Conservation (phyloP, 2,329 filamentous ascomycete species). For the Colletotrichum cereale region DNA sequence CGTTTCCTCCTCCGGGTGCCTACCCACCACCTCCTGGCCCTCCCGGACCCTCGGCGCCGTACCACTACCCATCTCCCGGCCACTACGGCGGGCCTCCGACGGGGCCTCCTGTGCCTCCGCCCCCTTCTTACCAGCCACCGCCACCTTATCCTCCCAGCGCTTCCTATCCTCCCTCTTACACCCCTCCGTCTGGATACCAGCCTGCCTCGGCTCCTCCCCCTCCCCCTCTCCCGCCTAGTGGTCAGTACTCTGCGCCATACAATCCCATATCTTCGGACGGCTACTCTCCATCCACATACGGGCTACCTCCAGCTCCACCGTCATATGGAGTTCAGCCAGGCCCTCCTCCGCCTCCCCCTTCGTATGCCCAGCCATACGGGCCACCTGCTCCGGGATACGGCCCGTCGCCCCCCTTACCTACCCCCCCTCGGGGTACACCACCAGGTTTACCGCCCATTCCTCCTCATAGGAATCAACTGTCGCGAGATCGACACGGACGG, state of each 20-base stretch:
- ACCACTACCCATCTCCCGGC: slow-evolving; percentile 44
- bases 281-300: slow-evolving; percentile 1
- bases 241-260: slow-evolving; percentile 20
- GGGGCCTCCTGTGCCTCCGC: slow-evolving; percentile 41
- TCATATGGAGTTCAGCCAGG: slow-evolving; percentile 8
- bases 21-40: slow-evolving; percentile 27
- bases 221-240: slow-evolving; percentile 23
- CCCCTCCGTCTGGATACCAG: slow-evolving; percentile 25
- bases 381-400: slow-evolving; percentile 17
- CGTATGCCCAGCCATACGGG: slow-evolving; percentile 17
- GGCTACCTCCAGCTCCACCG: slow-evolving; percentile 6
- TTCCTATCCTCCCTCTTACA: slow-evolving; percentile 28
- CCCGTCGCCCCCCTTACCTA: slow-evolving; percentile 14
- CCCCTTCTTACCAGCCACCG: slow-evolving; percentile 39
- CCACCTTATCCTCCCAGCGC: slow-evolving; percentile 14
- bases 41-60: slow-evolving; percentile 13
- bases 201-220: slow-evolving; percentile 19
- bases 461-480: slow-evolving; percentile 46
- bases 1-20: slow-evolving; percentile 10
- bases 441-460: slow-evolving; percentile 23
- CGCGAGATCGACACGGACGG: slow-evolving; percentile 49
- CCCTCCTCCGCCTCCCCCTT: slow-evolving; percentile 10
- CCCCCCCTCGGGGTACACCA: slow-evolving; percentile 11
- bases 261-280: slow-evolving; percentile 1
- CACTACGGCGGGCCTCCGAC: slow-evolving; percentile 46